These are phyloP conservation scores for Fusarium sp. DNA, from an alignment of 2,329 filamentous ascomycete genomes.

Conservation along the genomic window DNA sequence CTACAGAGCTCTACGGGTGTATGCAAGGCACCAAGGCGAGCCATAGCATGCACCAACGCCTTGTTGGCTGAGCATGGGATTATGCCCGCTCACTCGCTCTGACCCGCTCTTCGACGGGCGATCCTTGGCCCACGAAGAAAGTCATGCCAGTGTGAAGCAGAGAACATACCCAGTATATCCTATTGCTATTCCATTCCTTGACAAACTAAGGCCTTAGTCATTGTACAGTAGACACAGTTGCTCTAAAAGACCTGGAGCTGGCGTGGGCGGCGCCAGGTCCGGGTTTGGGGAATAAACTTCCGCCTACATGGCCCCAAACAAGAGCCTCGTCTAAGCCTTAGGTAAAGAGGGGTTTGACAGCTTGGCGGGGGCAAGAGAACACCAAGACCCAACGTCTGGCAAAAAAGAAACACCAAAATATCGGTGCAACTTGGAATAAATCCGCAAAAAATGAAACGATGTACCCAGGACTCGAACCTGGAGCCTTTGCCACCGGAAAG, in stretches of 20 bases:
- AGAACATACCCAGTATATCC: not conserved
- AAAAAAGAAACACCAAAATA: not conserved
- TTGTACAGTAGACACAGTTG: not conserved
- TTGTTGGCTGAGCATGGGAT: not conserved
- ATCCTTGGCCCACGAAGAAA: not conserved
- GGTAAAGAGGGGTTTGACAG: not conserved
- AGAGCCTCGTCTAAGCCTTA: not conserved
- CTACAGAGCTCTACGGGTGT: not conserved
- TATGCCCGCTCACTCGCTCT: not conserved
- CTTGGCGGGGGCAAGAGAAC: not conserved
- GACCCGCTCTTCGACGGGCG: not conserved
- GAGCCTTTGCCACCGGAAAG: slow-evolving; percentile 52
- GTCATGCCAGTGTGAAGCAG: not conserved
- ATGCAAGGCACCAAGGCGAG: not conserved
- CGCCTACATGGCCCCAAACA: not conserved
- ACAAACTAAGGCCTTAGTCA: no score
- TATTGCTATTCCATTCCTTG: no score
- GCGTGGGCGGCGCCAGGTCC: no score
- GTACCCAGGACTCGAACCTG: slow-evolving; percentile 51
- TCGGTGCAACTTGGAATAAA: not conserved
- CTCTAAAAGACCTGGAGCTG: not conserved
- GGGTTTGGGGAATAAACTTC: not conserved
- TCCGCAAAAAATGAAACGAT: slow-evolving; percentile 16
- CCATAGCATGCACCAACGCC: not conserved
- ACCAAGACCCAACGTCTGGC: not conserved